phyloP scores from a whole-genome alignment of 176 grass and related monocot genomes.

The Aechmea fasciata region DNA sequence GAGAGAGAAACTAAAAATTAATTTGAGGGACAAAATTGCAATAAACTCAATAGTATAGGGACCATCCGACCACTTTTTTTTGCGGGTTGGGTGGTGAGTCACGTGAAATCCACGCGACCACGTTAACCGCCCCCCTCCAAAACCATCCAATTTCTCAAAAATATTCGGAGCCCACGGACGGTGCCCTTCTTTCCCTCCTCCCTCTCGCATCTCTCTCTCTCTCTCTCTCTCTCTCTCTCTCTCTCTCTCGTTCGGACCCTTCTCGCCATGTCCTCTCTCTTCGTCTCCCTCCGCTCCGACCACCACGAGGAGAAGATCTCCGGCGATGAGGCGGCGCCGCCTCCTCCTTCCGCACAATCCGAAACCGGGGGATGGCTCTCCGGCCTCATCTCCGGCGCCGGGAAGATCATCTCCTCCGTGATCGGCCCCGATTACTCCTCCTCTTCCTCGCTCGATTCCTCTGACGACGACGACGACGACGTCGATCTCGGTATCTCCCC shows the following conservation, averaged over 20 bases:
- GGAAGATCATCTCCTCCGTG: conserved; percentile 50
- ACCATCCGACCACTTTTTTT: neutral
- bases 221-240: conserved; percentile 14
- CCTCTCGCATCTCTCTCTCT: conserved; percentile 13
- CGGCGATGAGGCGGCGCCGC: conserved; percentile 6
- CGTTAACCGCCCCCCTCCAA: neutral
- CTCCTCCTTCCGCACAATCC: neutral
- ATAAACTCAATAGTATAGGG: too few species aligned
- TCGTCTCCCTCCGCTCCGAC: conserved; percentile 11
- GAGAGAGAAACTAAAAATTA: too few species aligned
- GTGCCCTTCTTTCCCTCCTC: neutral
- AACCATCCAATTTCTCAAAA: neutral
- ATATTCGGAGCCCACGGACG: neutral
- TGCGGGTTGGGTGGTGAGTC: neutral
- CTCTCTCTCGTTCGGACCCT: neutral
- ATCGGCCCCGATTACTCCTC: conserved; percentile 38
- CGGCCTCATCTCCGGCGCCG: conserved; percentile 53
- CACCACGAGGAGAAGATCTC: conserved; percentile 7
- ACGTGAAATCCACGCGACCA: neutral
- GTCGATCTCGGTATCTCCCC: conserved; percentile 15
- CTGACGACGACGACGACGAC: conserved; percentile 19
- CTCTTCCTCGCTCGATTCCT: conserved; percentile 18
- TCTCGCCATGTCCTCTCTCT: conserved; percentile 3
- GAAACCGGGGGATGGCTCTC: conserved; percentile 37
- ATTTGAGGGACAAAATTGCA: too few species aligned